These are phyloP conservation scores for Tolypocladium sp. DNA, from an alignment of 2,329 filamentous ascomycete species.

Conservation along the genomic window DNA sequence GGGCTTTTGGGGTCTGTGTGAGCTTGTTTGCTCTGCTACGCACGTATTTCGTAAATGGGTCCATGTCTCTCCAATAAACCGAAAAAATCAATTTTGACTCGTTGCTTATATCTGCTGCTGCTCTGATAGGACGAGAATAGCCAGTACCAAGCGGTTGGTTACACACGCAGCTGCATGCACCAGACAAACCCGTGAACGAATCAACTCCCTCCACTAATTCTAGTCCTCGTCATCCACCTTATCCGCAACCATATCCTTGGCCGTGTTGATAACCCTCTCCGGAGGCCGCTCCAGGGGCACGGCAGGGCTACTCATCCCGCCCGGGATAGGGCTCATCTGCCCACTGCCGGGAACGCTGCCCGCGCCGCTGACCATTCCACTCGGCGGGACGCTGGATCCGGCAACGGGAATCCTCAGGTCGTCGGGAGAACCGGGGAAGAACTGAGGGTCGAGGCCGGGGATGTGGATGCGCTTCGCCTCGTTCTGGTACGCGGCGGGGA, in stretches of 20 bases:
- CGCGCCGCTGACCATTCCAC: constrained; percentile 17
- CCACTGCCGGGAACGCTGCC: constrained; percentile 17
- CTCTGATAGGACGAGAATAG: not conserved
- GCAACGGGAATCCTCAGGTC: constrained; percentile 73
- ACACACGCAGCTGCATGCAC: not conserved
- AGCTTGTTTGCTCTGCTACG: not conserved
- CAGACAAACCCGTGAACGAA: not conserved
- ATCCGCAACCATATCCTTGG: constrained; percentile 41
- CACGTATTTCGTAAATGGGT: not conserved
- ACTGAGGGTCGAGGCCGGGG: constrained; percentile 53
- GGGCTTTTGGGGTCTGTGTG: not conserved
- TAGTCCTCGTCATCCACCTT: constrained; percentile 45
- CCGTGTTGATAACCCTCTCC: constrained; percentile 40
- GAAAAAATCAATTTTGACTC: not conserved
- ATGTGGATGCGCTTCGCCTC: constrained; percentile 87
- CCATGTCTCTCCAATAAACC: not conserved
- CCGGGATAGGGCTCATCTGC: constrained; percentile 38
- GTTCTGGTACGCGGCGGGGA: constrained; percentile 95
- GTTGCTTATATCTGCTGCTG: not conserved
- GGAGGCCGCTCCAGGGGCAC: constrained; percentile 34
- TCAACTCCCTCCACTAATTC: not conserved
- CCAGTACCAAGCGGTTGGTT: not conserved
- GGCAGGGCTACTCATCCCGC: constrained; percentile 34
- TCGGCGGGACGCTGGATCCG: constrained; percentile 11
- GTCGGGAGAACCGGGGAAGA: constrained; percentile 71